Percentiles rank a stretch among this genome's conserved stretches.
These are phyloP conservation scores for Mortierella sp. DNA, from an alignment of 371 early-diverging fungal genomes.

Conservation along the genomic window DNA sequence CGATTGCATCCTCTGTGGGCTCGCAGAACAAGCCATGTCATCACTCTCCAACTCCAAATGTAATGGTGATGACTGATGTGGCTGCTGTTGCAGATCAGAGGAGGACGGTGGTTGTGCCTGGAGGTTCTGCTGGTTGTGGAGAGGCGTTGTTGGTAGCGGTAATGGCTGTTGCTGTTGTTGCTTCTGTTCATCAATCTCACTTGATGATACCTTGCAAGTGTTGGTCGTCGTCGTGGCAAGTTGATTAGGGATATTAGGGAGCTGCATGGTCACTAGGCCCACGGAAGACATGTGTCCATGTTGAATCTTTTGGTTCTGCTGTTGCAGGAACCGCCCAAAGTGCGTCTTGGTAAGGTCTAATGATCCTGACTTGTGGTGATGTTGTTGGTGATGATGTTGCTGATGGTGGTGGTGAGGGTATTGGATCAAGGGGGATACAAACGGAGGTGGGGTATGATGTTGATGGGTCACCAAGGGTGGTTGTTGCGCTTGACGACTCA, in stretches of 20 bases:
- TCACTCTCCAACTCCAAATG: background rate
- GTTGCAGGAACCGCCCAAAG: constrained; percentile 14
- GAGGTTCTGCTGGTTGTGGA: constrained; percentile 7
- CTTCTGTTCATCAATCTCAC: constrained; percentile 1
- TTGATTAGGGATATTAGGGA: constrained; percentile 8
- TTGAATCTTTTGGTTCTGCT: constrained; percentile 9
- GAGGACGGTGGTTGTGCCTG: constrained; percentile 5
- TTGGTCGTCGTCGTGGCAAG: constrained; percentile 6
- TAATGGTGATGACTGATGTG: background rate
- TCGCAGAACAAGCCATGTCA: background rate
- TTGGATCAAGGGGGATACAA: constrained; percentile 39
- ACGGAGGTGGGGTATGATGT: constrained; percentile 45
- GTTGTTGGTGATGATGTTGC: constrained; percentile 21
- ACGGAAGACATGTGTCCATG: constrained; percentile 35
- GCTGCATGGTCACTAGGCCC: constrained; percentile 25
- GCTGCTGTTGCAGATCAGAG: constrained; percentile 2
- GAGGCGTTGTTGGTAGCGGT: constrained; percentile 1
- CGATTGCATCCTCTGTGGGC: constrained; percentile 22
- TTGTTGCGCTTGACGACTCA: constrained; percentile 47
- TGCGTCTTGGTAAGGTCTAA: constrained; percentile 15
- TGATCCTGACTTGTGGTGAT: constrained; percentile 28
- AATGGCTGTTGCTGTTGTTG: constrained; percentile 9
- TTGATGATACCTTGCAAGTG: background rate
- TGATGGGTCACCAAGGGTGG: constrained; percentile 47
- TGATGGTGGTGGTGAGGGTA: constrained; percentile 15